Conservation (phyloP, 176 grass and related monocot species). For the Bromus sterilis region DNA sequence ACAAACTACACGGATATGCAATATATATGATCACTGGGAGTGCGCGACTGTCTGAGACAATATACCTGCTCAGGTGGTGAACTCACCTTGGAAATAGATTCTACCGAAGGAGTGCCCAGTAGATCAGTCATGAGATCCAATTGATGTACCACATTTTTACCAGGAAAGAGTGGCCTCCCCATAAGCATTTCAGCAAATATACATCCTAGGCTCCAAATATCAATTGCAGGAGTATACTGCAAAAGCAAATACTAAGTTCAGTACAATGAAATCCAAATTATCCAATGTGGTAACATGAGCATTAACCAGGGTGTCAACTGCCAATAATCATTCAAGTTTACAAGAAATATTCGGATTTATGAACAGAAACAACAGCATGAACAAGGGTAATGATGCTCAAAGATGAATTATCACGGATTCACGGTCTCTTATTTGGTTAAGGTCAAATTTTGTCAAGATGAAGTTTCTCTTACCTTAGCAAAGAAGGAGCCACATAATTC, state of each 20-base stretch:
- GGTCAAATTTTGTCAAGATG: not conserved
- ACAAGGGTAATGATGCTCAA: not conserved
- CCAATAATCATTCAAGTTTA: not conserved
- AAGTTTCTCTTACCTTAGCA: conserved; percentile 48
- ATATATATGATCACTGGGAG: not conserved
- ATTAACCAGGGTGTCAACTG: not conserved
- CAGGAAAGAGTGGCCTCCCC: conserved; percentile 69
- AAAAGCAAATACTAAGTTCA: conserved; percentile 14
- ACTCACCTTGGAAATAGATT: conserved; percentile 53
- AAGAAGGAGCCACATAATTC: conserved; percentile 88
- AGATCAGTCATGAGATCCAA: conserved; percentile 86
- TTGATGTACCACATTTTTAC: conserved; percentile 82
- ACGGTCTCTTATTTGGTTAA: not conserved
- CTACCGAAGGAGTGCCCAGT: conserved; percentile 60
- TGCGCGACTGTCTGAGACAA: not conserved
- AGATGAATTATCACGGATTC: not conserved
- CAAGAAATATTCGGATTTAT: not conserved
- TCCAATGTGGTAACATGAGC: not conserved
- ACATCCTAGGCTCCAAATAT: conserved; percentile 81
- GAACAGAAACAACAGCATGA: not conserved
- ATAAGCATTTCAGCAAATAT: conserved; percentile 88
- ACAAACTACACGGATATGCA: not conserved
- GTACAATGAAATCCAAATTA: not conserved
- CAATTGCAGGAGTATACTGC: conserved; percentile 82
- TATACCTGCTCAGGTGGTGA: not conserved